These are phyloP conservation scores for Starmerella apicola DNA, from an alignment of 805 yeast genomes.

Conservation along the genomic window DNA sequence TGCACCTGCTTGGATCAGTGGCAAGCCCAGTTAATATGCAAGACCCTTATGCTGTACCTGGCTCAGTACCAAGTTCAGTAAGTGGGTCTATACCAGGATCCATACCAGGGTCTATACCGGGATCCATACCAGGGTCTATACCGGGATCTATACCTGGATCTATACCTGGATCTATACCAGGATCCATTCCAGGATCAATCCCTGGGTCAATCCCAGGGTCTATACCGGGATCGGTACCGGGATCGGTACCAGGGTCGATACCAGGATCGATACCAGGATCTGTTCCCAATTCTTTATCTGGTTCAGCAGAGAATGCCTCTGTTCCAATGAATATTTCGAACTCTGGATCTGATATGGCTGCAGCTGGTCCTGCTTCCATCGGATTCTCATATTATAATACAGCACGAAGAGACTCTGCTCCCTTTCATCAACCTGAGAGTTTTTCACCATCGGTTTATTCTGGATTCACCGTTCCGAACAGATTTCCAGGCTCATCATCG, in stretches of 20 bases:
- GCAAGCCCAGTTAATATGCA: neutral
- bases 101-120: constrained; percentile 2
- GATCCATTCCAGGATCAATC: constrained; percentile 2
- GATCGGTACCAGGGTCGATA: constrained; percentile 10
- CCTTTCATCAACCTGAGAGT: neutral
- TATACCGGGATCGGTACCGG: neutral
- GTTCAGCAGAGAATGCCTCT: too few relatives aligned
- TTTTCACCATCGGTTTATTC: neutral
- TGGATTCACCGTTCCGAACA: too few relatives aligned
- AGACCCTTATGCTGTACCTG: neutral
- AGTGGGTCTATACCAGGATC: constrained; percentile 1
- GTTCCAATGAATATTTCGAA: too few relatives aligned
- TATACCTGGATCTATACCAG: neutral
- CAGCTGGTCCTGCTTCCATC: neutral
- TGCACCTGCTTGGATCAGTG: neutral
- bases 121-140: neutral
- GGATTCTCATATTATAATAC: neutral
- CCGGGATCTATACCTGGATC: neutral
- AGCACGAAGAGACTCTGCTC: neutral
- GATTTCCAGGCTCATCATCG: constrained; percentile 7
- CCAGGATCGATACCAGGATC: constrained; percentile 2
- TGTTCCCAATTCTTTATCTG: constrained; percentile 1
- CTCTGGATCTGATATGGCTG: neutral
- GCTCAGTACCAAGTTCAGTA: neutral
- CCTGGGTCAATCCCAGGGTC: constrained; percentile 7